phyloP scores from a whole-genome alignment of 331 rosid species.

The Arachis monticola region DNA sequence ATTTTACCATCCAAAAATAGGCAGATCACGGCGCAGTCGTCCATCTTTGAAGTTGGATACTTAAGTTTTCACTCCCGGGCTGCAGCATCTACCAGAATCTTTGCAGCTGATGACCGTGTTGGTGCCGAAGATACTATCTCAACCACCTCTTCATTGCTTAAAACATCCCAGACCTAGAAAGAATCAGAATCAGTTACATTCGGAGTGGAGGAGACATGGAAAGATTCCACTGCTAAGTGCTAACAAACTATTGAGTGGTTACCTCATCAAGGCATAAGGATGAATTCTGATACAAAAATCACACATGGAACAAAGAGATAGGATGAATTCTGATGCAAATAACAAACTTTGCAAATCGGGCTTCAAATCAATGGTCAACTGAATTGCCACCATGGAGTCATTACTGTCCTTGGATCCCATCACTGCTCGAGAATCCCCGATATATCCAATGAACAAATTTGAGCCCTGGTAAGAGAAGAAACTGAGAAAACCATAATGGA shows the following conservation, averaged over 20 bases:
- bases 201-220: too few relatives aligned
- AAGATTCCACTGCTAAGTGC: background rate
- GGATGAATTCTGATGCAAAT: constrained; percentile 17
- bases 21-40: too few relatives aligned
- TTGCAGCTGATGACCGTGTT: constrained; percentile 74
- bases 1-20: too few relatives aligned
- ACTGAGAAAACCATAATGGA: too few relatives aligned
- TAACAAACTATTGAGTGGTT: background rate
- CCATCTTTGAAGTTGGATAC: too few relatives aligned
- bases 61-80: too few relatives aligned
- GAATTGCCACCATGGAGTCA: too few relatives aligned
- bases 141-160: constrained; percentile 95
- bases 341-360: constrained; percentile 85
- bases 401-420: too few relatives aligned
- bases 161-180: constrained; percentile 93
- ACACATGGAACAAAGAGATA: background rate
- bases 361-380: too few relatives aligned
- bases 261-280: background rate
- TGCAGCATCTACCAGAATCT: constrained; percentile 64
- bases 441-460: too few relatives aligned
- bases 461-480: too few relatives aligned
- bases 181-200: background rate
- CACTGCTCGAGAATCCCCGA: too few relatives aligned
- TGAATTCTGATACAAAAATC: constrained; percentile 27
- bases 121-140: constrained; percentile 84